Evolutionary conservation across 75 land plant species (phyloP).

Genomic region (Sequoiadendron giganteum): DNA sequence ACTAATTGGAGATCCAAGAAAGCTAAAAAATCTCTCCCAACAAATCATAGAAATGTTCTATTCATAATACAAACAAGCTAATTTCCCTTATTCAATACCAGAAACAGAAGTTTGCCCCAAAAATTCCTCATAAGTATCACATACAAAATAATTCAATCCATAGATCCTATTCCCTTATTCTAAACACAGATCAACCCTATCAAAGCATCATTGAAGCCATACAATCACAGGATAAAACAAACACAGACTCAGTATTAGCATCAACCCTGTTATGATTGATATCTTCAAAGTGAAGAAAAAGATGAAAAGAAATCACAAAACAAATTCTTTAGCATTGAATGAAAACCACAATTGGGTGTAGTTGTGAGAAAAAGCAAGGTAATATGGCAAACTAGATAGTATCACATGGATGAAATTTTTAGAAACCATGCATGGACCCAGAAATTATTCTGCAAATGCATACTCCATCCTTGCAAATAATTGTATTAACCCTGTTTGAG

Average conservation of each 20-base stretch:
- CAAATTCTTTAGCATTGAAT: background rate
- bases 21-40: background rate
- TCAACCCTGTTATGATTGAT: background rate
- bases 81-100: background rate
- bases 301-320: background rate
- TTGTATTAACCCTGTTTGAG: background rate
- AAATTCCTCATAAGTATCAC: background rate
- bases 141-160: background rate
- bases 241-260: background rate
- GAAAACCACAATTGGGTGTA: background rate
- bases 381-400: background rate
- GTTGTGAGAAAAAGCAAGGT: background rate
- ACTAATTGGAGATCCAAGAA: background rate
- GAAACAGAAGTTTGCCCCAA: background rate
- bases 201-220: background rate
- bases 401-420: background rate
- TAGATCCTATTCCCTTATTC: background rate
- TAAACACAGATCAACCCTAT: background rate
- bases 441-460: background rate
- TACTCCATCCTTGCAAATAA: background rate
- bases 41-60: background rate
- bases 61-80: background rate
- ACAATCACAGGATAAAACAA: background rate
- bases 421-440: background rate
- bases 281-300: background rate